These are phyloP conservation scores for Blumeriella jaapii DNA, from an alignment of 2,329 filamentous ascomycete species.

Conservation along the genomic window DNA sequence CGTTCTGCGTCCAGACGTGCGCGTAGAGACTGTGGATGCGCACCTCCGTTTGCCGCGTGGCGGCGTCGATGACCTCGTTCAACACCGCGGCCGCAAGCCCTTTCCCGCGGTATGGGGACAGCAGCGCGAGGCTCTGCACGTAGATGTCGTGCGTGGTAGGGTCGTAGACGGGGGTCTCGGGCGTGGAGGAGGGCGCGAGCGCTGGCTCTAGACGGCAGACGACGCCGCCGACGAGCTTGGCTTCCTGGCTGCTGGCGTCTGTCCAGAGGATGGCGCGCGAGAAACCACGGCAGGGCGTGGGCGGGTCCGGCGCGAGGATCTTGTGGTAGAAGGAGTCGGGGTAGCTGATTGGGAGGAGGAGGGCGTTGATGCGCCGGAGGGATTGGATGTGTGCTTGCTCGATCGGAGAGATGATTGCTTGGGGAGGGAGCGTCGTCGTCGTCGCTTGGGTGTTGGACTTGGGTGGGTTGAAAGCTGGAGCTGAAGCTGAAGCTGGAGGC, in stretches of 20 bases:
- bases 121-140: slow-evolving; percentile 51
- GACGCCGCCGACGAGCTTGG: slow-evolving; percentile 48
- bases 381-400: slow-evolving; percentile 41
- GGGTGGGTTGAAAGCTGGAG: slow-evolving; percentile 13
- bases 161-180: slow-evolving; percentile 10
- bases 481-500: slow-evolving; percentile 4
- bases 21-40: slow-evolving; percentile 41
- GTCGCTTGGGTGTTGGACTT: slow-evolving; percentile 2
- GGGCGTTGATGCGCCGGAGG: slow-evolving; percentile 51
- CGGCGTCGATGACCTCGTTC: slow-evolving; percentile 25
- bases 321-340: slow-evolving; percentile 51
- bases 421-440: slow-evolving; percentile 26
- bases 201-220: slow-evolving; percentile 49
- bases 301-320: slow-evolving; percentile 37
- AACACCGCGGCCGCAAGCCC: slow-evolving; percentile 48
- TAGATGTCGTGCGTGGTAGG: slow-evolving; percentile 40
- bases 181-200: slow-evolving; percentile 10
- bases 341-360: slow-evolving; percentile 53
- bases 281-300: slow-evolving; percentile 31
- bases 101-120: slow-evolving; percentile 49
- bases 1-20: slow-evolving; percentile 58
- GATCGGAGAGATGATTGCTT: slow-evolving; percentile 42
- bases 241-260: slow-evolving; percentile 28
- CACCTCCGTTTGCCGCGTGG: slow-evolving; percentile 26
- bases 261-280: slow-evolving; percentile 50